A percentile compares a stretch with the other conserved stretches of the same genome.
Evolutionary conservation across 768 basidiomycete species (phyloP).

Genomic region (Imleria badia): DNA sequence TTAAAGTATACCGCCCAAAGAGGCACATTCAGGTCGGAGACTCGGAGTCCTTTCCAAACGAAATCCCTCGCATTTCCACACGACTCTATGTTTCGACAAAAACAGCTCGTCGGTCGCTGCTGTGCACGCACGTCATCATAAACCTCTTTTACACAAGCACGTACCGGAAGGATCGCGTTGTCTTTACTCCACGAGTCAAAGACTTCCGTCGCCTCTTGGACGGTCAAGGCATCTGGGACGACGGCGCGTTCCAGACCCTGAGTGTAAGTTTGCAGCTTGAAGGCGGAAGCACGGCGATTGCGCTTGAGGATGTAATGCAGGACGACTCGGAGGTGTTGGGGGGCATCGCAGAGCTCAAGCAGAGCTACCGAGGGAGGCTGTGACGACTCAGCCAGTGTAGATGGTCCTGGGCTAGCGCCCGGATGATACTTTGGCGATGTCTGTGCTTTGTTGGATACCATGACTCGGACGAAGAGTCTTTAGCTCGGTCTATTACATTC

Average conservation of each 20-base stretch:
- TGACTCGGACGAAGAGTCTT: too few species aligned
- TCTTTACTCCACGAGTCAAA: constrained; percentile 78
- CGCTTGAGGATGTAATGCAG: too few species aligned
- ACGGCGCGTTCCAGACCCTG: constrained; percentile 49
- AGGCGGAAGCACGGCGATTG: too few species aligned
- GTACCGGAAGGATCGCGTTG: constrained; percentile 51
- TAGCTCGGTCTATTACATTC: too few species aligned
- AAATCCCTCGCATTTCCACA: constrained; percentile 80
- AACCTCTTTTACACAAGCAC: constrained; percentile 14
- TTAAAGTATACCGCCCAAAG: background rate
- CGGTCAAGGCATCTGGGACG: constrained; percentile 57
- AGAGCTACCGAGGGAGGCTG: too few species aligned
- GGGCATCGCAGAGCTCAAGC: too few species aligned
- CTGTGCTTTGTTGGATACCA: too few species aligned
- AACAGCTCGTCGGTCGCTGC: constrained; percentile 67
- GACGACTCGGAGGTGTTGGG: too few species aligned
- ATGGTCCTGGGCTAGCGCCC: too few species aligned
- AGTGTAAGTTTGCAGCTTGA: constrained; percentile 51
- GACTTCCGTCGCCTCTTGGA: constrained; percentile 69
- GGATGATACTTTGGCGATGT: too few species aligned
- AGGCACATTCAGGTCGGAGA: constrained; percentile 21
- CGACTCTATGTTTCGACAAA: constrained; percentile 75
- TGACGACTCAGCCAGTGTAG: too few species aligned
- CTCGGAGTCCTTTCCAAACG: constrained; percentile 62
- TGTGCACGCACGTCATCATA: constrained; percentile 13